Evolutionary conservation across 371 early-diverging fungal genomes (phyloP), one percentile per base, ranked within the genome.

Genomic region (Apophysomyces elegans): DNA sequence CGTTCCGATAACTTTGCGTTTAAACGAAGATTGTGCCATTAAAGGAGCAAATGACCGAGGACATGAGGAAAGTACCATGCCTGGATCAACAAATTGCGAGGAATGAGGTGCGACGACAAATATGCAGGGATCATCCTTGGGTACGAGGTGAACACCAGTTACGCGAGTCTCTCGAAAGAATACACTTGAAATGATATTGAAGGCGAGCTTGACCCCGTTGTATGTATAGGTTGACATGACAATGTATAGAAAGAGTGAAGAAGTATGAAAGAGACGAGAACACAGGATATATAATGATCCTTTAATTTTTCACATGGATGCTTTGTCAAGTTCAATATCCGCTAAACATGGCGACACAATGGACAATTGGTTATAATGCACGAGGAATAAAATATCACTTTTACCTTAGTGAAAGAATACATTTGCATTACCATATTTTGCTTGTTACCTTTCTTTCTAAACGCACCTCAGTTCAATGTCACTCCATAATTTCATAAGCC

Each of bases 41-140:
- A 95, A 70, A 62, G 91, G 93, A 38, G 87, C 88, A 57, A 92
- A 87, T 14, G 82, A 67, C 37, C 93, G 87, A 38, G 84, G 84
- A 47, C 86, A 87, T 50, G 88, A 86, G 58, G 82, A 81, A 35
- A 92, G 79, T 13, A 94, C 85, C 75, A 94, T 84, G n/a, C 92
- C 75, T 3, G 93, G 93, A 37, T 56, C 50, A 16, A 76, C 69
- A 76, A 83, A 85, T 75, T 95, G 95, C 75, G 94, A 94, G 43
- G 91, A 90, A 83, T 95, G 95, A 46, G 95, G 95, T 0, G 92
- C 95, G 14, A 87, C 88, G 47, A 92, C 90, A 75, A 95, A 95
- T 44, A 95, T 89, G 62, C 91, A 88, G 5, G 94, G 93, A 12
- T 89, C 92, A 2, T 80, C 80, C 37, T 68, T 65, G 4, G 95